A percentile compares a stretch with the other conserved stretches of the same genome.
These are phyloP conservation scores for Ogataea trehaloabstinens DNA, from an alignment of 805 yeast genomes.

Conservation along the genomic window DNA sequence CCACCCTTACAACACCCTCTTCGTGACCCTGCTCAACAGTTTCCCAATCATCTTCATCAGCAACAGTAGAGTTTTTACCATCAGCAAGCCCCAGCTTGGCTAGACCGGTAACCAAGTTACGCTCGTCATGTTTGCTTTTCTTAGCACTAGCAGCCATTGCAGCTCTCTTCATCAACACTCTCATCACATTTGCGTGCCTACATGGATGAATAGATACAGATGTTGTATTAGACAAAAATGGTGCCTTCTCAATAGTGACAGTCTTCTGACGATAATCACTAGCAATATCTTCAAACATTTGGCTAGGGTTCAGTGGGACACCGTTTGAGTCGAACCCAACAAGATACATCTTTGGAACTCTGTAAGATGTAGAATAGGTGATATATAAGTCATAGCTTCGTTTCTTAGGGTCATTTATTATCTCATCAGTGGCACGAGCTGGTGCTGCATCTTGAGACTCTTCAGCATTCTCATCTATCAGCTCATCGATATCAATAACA, in stretches of 20 bases:
- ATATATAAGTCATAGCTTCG: constrained; percentile 87
- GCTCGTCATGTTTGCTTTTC: constrained; percentile 27
- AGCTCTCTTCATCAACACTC: constrained; percentile 75
- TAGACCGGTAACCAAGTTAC: constrained; percentile 38
- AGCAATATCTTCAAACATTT: constrained; percentile 93
- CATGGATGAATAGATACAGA: constrained; percentile 95
- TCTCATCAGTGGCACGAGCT: constrained; percentile 36
- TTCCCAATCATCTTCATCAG: constrained; percentile 50
- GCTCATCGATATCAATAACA: constrained; percentile 41
- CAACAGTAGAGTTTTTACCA: constrained; percentile 21
- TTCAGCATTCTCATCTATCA: constrained; percentile 35
- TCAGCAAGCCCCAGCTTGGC: constrained; percentile 47
- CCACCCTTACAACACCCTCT: constrained; percentile 63
- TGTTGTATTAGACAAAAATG: constrained; percentile 72
- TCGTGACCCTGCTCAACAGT: constrained; percentile 38
- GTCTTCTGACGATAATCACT: constrained; percentile 93
- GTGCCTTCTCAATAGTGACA: constrained; percentile 91
- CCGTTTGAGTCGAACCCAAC: constrained; percentile 87
- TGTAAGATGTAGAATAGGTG: constrained; percentile 88
- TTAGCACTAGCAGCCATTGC: constrained; percentile 42
- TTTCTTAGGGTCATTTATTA: constrained; percentile 39
- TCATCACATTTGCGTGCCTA: constrained; percentile 93
- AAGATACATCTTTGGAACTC: constrained; percentile 92
- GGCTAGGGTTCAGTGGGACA: constrained; percentile 77
- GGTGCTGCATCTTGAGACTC: constrained; percentile 29